phyloP scores from a whole-genome alignment of 495 filamentous ascomycete genomes.

The Annulohypoxylon nitens region DNA sequence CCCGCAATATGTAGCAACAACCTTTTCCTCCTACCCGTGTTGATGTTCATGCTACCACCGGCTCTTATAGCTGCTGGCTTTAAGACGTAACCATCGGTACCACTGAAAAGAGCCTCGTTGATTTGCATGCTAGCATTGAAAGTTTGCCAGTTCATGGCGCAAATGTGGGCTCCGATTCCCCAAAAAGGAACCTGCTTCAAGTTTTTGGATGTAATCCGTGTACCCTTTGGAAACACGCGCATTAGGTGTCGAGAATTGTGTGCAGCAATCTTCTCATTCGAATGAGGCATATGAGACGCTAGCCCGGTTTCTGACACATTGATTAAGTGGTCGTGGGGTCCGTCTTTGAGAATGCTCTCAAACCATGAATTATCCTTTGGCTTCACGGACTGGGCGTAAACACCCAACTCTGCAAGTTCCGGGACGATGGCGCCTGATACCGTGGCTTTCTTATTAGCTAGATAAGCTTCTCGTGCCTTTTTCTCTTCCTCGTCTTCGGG shows the following conservation, averaged over 20 bases:
- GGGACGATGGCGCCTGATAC: conserved; percentile 60
- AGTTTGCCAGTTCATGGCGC: conserved; percentile 70
- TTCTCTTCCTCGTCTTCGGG: conserved; percentile 58
- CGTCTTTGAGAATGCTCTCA: conserved; percentile 54
- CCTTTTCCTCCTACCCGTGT: conserved; percentile 49
- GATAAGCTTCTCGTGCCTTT: conserved; percentile 56
- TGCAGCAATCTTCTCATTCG: conserved; percentile 56
- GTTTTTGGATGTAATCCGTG: conserved; percentile 67
- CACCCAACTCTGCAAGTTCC: conserved; percentile 66
- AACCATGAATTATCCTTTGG: conserved; percentile 67
- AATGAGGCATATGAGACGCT: conserved; percentile 50
- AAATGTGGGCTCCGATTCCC: conserved; percentile 67
- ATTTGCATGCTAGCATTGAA: conserved; percentile 67
- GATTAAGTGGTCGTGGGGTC: conserved; percentile 68
- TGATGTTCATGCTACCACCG: conserved; percentile 59
- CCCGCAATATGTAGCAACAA: conserved; percentile 63
- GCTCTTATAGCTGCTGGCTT: conserved; percentile 65
- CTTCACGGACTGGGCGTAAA: conserved; percentile 70
- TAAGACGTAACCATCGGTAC: conserved; percentile 66
- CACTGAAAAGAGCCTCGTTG: conserved; percentile 68
- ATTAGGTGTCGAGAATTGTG: conserved; percentile 67
- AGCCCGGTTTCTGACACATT: conserved; percentile 68
- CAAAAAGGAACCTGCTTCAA: conserved; percentile 65
- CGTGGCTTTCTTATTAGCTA: conserved; percentile 55
- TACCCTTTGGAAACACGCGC: conserved; percentile 70